A percentile compares a stretch with the other conserved stretches of the same genome.
phyloP scores from a whole-genome alignment of 805 yeast genomes.

The Wickerhamomyces chambardii region DNA sequence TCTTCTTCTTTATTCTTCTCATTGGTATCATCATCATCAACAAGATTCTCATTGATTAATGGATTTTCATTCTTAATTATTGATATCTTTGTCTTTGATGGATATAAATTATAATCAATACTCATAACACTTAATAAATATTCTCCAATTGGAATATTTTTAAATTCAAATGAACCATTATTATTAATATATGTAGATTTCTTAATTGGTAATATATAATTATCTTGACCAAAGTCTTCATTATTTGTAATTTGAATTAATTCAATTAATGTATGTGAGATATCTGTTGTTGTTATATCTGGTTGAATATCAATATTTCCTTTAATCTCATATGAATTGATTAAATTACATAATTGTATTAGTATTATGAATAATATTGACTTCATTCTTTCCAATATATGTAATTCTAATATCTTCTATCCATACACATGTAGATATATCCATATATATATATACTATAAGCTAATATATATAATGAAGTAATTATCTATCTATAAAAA shows the following conservation, averaged over 20 bases:
- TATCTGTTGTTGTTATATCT: constrained; percentile 7
- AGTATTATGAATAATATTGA: too few species aligned
- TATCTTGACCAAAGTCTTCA: too few species aligned
- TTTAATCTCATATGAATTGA: too few species aligned
- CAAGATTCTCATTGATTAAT: too few species aligned
- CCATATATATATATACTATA: too few species aligned
- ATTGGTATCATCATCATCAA: constrained; percentile 3
- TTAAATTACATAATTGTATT: too few species aligned
- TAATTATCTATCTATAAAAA: too few species aligned
- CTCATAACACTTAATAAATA: constrained; percentile 11
- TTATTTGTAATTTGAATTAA: constrained; percentile 4
- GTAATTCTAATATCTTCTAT: too few species aligned
- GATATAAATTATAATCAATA: constrained; percentile 12
- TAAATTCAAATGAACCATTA: constrained; percentile 9
- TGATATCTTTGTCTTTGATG: constrained; percentile 11
- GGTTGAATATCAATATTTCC: constrained; percentile 8
- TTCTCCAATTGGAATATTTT: constrained; percentile 8
- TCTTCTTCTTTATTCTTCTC: not conserved
- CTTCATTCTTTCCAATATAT: too few species aligned
- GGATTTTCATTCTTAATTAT: too few species aligned
- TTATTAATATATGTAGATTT: constrained; percentile 4
- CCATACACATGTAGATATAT: too few species aligned
- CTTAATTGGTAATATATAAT: not conserved
- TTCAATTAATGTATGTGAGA: constrained; percentile 7
- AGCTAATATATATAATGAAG: too few species aligned